Conservation (phyloP, 495 filamentous ascomycete species). For the Hypoxylon crocopeplum region DNA sequence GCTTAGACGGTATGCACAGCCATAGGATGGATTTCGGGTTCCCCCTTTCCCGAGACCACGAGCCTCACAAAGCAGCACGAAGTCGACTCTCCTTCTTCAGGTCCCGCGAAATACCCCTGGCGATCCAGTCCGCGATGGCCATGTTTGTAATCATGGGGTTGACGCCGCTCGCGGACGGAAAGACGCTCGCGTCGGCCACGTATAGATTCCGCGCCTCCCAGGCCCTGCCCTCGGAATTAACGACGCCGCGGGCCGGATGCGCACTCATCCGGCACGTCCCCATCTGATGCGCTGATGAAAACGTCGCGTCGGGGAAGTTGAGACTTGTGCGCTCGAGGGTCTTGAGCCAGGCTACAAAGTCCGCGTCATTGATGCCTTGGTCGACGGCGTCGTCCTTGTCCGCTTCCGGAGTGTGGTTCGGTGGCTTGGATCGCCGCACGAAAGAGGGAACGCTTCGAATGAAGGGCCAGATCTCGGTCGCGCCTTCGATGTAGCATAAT, state of each 20-base stretch:
- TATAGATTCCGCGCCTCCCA: constrained; percentile 79
- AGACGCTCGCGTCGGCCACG: constrained; percentile 86
- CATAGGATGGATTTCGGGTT: background rate
- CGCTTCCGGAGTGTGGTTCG: constrained; percentile 17
- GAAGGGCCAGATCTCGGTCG: constrained; percentile 73
- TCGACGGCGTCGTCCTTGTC: constrained; percentile 39
- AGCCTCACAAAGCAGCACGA: constrained; percentile 13
- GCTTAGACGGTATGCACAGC: no score
- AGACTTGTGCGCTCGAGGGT: constrained; percentile 58
- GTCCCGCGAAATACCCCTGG: constrained; percentile 56
- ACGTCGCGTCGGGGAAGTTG: constrained; percentile 57
- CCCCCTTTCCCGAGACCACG: background rate
- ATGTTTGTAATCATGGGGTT: constrained; percentile 95
- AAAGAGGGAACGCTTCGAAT: constrained; percentile 70
- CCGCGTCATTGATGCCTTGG: constrained; percentile 67
- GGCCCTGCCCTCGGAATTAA: constrained; percentile 74
- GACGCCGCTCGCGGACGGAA: constrained; percentile 87
- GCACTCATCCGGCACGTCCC: constrained; percentile 84
- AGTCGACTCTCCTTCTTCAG: constrained; percentile 26
- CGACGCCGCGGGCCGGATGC: constrained; percentile 67
- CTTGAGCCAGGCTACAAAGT: constrained; percentile 72
- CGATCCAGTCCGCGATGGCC: constrained; percentile 76
- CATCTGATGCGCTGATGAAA: constrained; percentile 83
- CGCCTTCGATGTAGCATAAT: constrained; percentile 77
- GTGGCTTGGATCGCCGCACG: constrained; percentile 53